Conservation (phyloP, 257 asterid genomes). For the Catharanthus roseus region DNA sequence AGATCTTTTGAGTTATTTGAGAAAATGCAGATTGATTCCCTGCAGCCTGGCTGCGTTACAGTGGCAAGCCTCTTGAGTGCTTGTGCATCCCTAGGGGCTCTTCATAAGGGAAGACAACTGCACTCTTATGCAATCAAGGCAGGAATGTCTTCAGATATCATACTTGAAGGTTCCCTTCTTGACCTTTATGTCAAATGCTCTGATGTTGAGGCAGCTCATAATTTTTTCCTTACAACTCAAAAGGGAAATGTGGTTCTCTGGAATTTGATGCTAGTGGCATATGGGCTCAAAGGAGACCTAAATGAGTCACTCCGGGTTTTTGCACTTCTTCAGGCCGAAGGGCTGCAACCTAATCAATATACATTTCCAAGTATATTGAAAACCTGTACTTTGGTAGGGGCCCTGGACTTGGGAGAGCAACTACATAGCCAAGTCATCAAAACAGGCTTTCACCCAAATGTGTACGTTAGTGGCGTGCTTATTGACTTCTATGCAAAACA, state of each 20-base stretch:
- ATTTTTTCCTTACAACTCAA: slow-evolving; percentile 44
- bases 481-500: slow-evolving; percentile 82
- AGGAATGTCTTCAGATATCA: slow-evolving; percentile 66
- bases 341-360: slow-evolving; percentile 72
- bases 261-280: slow-evolving; percentile 90
- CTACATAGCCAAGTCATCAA: slow-evolving; percentile 68
- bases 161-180: slow-evolving; percentile 78
- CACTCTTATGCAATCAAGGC: slow-evolving; percentile 66
- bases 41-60: slow-evolving; percentile 72
- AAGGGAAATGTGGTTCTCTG: slow-evolving; percentile 68
- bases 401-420: slow-evolving; percentile 71
- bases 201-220: slow-evolving; percentile 60
- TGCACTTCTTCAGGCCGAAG: slow-evolving; percentile 47
- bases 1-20: slow-evolving; percentile 58
- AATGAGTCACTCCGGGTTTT: slow-evolving; percentile 49
- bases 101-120: slow-evolving; percentile 66
- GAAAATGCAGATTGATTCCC: slow-evolving; percentile 53
- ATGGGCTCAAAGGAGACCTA: slow-evolving; percentile 73
- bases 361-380: slow-evolving; percentile 78
- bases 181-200: slow-evolving; percentile 79
- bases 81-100: slow-evolving; percentile 55
- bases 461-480: slow-evolving; percentile 77
- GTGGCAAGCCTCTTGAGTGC: slow-evolving; percentile 60
- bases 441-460: slow-evolving; percentile 69
- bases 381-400: slow-evolving; percentile 72